Evolutionary conservation across 2,329 filamentous ascomycete genomes (phyloP), one percentile per base, ranked within the genome.

Genomic region (Trichophyton schoenleinii): DNA sequence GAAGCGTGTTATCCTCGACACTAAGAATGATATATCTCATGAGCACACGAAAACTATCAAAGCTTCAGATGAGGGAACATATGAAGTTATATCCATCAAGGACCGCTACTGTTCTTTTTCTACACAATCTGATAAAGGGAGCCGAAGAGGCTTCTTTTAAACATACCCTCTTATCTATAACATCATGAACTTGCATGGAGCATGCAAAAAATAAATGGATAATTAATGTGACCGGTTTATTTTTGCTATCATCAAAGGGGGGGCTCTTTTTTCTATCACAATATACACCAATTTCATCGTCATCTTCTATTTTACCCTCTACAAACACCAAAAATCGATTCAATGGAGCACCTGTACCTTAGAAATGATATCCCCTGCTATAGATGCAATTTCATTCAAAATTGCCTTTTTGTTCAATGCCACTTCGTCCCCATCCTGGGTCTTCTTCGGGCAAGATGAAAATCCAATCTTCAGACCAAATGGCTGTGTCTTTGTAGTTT

Each of bases 51-150:
- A 95, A 80, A 83, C 84, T 28, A 83, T 97, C 68, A 86, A 86
- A 68, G 91, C 91, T 28, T 91, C 87, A 67, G 89, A 96, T 71
- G 94, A 97, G 79, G 94, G 94, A 58, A 96, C 91, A 66, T 99
- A 99, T 71, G 94, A 99, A 77, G 92, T 99, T 18, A 89, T 97
- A 34, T 87, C 89, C 9, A 96, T 99, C 75, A 95, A 95, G 79
- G 94, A 99, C 75, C 85, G 85, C 69, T 95, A 84, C 77, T 99
- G 94, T 72, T 86, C 89, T 28, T 96, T 95, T 74, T 89, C 89
- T 53, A 92, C 86, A 63, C 82, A 86, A 70, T 20, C 49, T 9
- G 31, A 55, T 20, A 55, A 55, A 36, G 49, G 49, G 15, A 25
- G 28, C 49, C 49, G 49, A 13, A 28, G 41, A 44, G 57, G 57